Conservation (phyloP, 352 stramenopile genomes). For the Plasmopara viticola region DNA sequence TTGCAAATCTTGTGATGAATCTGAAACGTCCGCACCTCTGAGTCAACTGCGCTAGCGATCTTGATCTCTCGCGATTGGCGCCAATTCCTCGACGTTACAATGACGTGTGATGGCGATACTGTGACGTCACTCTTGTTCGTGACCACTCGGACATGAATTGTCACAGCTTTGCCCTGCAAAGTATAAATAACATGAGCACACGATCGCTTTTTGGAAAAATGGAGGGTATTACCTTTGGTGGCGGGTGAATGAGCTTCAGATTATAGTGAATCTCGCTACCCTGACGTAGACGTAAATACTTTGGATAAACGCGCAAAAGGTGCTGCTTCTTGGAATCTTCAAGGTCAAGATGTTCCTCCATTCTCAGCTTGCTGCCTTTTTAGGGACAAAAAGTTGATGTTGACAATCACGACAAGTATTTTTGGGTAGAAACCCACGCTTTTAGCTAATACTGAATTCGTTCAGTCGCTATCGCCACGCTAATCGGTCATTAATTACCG, state of each 20-base stretch:
- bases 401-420: too few species aligned
- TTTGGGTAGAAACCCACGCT: conserved; percentile 11
- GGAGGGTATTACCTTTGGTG: conserved; percentile 30
- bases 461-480: conserved; percentile 25
- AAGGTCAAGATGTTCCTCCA: conserved; percentile 14
- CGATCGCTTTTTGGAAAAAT: neutral
- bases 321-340: conserved; percentile 31
- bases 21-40: conserved; percentile 32
- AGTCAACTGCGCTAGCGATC: too few species aligned
- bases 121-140: conserved; percentile 60
- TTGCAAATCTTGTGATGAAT: conserved; percentile 71
- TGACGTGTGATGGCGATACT: conserved; percentile 34
- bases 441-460: conserved; percentile 5
- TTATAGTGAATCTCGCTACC: conserved; percentile 55
- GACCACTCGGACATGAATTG: conserved; percentile 54
- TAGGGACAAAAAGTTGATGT: neutral
- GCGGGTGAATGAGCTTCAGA: conserved; percentile 43
- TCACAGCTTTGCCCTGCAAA: conserved; percentile 42
- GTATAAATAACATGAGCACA: neutral
- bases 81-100: conserved; percentile 51
- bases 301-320: conserved; percentile 46
- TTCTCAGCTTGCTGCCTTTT: conserved; percentile 1
- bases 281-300: conserved; percentile 57
- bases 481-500: conserved; percentile 24
- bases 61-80: too few species aligned